A percentile compares a stretch with the other conserved stretches of the same genome.
phyloP scores from a whole-genome alignment of 108 stramenopile genomes.

The Cyclotella cryptica region DNA sequence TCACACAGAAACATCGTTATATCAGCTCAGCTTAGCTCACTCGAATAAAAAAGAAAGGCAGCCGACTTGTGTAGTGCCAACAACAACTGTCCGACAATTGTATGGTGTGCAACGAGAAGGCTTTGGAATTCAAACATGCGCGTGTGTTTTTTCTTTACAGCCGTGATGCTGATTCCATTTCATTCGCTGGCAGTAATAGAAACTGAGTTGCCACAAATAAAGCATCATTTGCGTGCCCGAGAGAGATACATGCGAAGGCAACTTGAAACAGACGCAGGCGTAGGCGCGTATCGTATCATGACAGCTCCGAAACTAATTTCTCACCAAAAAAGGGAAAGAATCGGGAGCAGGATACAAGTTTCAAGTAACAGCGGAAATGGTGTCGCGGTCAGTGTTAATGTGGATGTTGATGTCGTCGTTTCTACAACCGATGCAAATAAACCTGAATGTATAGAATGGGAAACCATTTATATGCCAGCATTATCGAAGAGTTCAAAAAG shows the following conservation, averaged over 20 bases:
- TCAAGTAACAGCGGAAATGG: neutral
- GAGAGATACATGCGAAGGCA: neutral
- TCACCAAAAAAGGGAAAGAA: conserved; percentile 1
- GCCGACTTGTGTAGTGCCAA: too few species aligned
- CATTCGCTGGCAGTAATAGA: neutral
- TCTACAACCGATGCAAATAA: neutral
- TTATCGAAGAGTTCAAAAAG: conserved; percentile 15
- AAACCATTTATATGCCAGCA: neutral
- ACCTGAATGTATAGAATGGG: conserved; percentile 9
- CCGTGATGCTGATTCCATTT: neutral
- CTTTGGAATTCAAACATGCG: neutral
- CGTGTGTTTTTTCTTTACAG: neutral
- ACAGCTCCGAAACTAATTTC: neutral
- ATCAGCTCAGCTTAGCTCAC: too few species aligned
- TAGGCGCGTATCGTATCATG: neutral
- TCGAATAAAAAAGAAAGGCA: too few species aligned
- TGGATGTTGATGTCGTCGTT: neutral
- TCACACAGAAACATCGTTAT: too few species aligned
- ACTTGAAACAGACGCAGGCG: neutral
- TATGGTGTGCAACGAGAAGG: neutral
- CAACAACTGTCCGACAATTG: neutral
- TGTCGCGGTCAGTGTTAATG: neutral
- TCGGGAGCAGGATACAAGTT: conserved; percentile 1
- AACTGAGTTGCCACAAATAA: neutral
- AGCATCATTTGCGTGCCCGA: neutral